Percentiles rank a stretch among this genome's conserved stretches.
phyloP scores from a whole-genome alignment of 2,329 filamentous ascomycete genomes.

The Phialophora tarda region DNA sequence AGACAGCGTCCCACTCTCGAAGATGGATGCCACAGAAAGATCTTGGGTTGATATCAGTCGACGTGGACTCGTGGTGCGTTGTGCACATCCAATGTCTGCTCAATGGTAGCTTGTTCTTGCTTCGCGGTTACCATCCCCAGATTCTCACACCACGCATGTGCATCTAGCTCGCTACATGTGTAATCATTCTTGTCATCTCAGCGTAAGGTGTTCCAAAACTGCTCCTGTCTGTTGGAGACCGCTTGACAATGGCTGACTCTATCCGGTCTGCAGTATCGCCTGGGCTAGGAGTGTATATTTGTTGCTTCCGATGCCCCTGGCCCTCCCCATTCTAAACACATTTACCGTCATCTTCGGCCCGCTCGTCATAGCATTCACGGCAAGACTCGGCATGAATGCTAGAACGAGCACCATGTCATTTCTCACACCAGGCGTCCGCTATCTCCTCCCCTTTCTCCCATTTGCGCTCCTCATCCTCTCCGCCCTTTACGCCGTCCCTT shows the following conservation, averaged over 20 bases:
- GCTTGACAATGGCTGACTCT: conserved; percentile 8
- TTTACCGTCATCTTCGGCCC: conserved; percentile 11
- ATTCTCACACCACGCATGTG: not conserved
- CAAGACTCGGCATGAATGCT: not conserved
- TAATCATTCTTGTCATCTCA: conserved; percentile 19
- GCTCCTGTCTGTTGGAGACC: not conserved
- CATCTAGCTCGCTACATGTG: not conserved
- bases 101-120: not conserved
- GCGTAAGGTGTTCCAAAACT: conserved; percentile 12
- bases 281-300: conserved; percentile 17
- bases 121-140: not conserved
- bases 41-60: not conserved
- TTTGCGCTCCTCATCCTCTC: conserved; percentile 43
- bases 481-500: conserved; percentile 42
- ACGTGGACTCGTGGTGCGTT: not conserved
- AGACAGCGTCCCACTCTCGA: not conserved
- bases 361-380: not conserved
- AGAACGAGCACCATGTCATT: not conserved
- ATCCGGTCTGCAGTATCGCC: conserved; percentile 16
- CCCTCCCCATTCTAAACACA: conserved; percentile 18
- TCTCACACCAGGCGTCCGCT: not conserved
- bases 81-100: not conserved
- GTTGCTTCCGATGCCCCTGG: conserved; percentile 19
- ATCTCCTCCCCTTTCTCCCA: conserved; percentile 36
- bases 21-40: not conserved